A percentile compares a stretch with the other conserved stretches of the same genome.
Evolutionary conservation across 129 eudicot species (phyloP).

Genomic region (Tagetes patula): DNA sequence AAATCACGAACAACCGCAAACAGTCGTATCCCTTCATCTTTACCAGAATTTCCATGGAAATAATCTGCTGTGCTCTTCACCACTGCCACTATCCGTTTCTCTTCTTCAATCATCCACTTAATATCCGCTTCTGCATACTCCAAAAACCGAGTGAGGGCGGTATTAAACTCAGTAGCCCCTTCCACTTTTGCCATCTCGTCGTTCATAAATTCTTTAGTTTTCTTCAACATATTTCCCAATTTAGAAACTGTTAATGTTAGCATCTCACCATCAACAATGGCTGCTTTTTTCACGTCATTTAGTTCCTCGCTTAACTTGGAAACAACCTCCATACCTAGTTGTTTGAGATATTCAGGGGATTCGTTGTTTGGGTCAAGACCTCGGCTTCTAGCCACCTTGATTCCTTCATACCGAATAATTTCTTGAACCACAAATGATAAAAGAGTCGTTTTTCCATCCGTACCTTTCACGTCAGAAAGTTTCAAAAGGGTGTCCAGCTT

Average conservation of each 20-base stretch:
- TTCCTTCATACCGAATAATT: conserved; percentile 74
- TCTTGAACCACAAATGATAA: conserved; percentile 84
- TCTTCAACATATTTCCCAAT: conserved; percentile 48
- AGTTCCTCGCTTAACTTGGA: conserved; percentile 65
- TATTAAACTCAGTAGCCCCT: conserved; percentile 45
- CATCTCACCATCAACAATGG: conserved; percentile 57
- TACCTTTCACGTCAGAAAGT: conserved; percentile 81
- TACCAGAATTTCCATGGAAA: conserved; percentile 78
- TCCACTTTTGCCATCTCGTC: conserved; percentile 52
- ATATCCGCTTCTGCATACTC: conserved; percentile 56
- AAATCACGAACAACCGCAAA: conserved; percentile 69
- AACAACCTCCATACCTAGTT: conserved; percentile 66
- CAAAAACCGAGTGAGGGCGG: conserved; percentile 39
- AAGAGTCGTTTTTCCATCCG: conserved; percentile 89
- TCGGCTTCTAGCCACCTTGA: conserved; percentile 56
- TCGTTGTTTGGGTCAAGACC: conserved; percentile 47
- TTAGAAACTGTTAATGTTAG: conserved; percentile 49
- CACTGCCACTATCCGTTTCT: conserved; percentile 50
- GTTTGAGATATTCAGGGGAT: conserved; percentile 46
- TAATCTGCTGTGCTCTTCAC: conserved; percentile 71
- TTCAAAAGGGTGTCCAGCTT: conserved; percentile 89
- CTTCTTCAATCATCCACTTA: conserved; percentile 55
- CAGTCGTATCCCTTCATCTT: conserved; percentile 69
- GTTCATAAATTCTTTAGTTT: conserved; percentile 43
- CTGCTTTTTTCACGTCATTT: conserved; percentile 68